Evolutionary conservation across 23 red algal species (phyloP).

Genomic region (Gracilaria caudata): DNA sequence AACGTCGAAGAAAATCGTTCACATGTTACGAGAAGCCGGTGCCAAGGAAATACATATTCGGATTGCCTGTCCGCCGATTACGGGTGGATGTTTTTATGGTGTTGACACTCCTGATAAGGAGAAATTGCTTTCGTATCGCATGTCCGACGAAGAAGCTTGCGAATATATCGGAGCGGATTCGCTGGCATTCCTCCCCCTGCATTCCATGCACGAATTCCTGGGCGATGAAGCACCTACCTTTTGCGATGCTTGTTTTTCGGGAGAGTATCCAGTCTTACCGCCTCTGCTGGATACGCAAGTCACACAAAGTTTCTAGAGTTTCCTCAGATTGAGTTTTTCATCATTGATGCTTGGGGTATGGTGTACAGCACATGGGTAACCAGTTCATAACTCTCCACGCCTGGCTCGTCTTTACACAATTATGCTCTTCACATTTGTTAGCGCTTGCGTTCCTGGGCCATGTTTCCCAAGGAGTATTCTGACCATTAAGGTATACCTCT

Average conservation of each 20-base stretch:
- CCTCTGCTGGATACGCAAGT: not conserved
- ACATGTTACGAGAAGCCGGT: conserved; percentile 91
- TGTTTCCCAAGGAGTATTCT: not conserved
- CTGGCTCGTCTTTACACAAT: not conserved
- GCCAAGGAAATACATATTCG: conserved; percentile 94
- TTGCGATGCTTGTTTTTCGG: conserved; percentile 94
- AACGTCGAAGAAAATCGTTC: conserved; percentile 91
- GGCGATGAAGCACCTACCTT: conserved; percentile 85
- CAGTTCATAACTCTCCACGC: not conserved
- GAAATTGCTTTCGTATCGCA: conserved; percentile 82
- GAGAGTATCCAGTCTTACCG: conserved; percentile 89
- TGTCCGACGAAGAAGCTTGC: conserved; percentile 73
- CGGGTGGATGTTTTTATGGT: conserved; percentile 93
- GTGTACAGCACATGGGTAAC: not conserved
- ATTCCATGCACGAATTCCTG: conserved; percentile 78
- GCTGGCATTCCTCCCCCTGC: conserved; percentile 79
- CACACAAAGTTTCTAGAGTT: conserved; percentile 6
- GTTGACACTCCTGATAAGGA: conserved; percentile 95
- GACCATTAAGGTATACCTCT: not conserved
- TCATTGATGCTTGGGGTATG: not conserved
- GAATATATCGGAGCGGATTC: conserved; percentile 94
- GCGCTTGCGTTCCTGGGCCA: not conserved
- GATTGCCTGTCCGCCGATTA: conserved; percentile 96
- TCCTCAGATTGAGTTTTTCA: not conserved
- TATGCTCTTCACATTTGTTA: not conserved